These are phyloP conservation scores for Globisporangium rhizosaccharum DNA, from an alignment of 352 stramenopile genomes.

Conservation along the genomic window DNA sequence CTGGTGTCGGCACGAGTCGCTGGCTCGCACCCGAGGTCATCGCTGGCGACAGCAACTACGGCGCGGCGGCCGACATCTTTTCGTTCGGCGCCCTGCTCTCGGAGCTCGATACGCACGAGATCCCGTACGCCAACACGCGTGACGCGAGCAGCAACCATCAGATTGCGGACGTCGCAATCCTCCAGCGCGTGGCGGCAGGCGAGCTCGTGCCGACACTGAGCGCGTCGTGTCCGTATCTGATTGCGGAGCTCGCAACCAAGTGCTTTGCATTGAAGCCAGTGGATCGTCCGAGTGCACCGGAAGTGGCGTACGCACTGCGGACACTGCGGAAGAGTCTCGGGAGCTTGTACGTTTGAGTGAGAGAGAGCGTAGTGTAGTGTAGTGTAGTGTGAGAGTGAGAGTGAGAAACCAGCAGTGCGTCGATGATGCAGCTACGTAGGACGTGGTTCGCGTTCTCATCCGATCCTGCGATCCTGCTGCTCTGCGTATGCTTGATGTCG, in stretches of 20 bases:
- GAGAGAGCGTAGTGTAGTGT: too few species aligned
- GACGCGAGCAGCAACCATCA: too few species aligned
- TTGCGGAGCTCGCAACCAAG: constrained; percentile 16
- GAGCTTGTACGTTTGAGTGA: too few species aligned
- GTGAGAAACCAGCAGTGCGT: too few species aligned
- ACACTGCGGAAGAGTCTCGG: neutral
- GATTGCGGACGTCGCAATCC: constrained; percentile 16
- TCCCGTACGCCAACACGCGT: constrained; percentile 31
- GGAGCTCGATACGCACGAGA: constrained; percentile 82
- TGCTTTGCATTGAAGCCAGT: constrained; percentile 20
- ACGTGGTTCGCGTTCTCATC: too few species aligned
- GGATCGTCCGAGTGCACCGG: constrained; percentile 18
- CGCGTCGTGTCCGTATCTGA: constrained; percentile 14
- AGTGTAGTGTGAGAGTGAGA: too few species aligned
- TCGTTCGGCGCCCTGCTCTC: constrained; percentile 85
- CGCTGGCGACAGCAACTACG: too few species aligned
- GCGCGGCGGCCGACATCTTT: too few species aligned
- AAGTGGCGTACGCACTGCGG: constrained; percentile 14
- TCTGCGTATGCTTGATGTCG: neutral
- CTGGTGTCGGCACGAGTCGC: too few species aligned
- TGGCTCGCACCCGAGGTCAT: too few species aligned
- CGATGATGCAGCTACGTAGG: too few species aligned
- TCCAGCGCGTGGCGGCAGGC: constrained; percentile 24
- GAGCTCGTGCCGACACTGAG: constrained; percentile 22
- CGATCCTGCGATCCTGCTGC: too few species aligned